Base-by-base conservation (phyloP, 1,139 yeast genomes). In the Pichia sp. region DNA sequence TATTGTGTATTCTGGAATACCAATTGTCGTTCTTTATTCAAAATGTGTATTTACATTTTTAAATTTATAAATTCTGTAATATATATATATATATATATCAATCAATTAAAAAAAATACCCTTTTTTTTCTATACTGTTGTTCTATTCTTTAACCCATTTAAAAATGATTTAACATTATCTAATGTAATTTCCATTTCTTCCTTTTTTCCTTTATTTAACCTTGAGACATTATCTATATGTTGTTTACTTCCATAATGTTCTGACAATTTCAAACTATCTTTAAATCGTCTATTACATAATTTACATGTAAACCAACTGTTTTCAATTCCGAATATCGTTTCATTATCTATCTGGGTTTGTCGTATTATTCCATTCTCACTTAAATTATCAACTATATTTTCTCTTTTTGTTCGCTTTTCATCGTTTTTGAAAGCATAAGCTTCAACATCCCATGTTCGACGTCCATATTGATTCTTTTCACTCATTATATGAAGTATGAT, bases 291-390 rank as follows among this genome's bases (percentile, higher is more conserved):
- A 56, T 83, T 79, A 64, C 97, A 90, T 3, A 79, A 67, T 10
- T 84, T 85, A 65, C 97, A 90, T 56, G 77, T 76, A 64, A 89
- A 89, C 9, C 96, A 96, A 56, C 79, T 84, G 55, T 81, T 74
- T 2, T 78, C 68, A 5, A 72, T 70, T 2, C 50, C 51, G 34
- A 49, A 49, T n/a, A 9, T 18, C 9, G 4, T 27, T 7, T 11
- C 44, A 8, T 67, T 65, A 32, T 68, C 61, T 10, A 26, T 35
- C n/a, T 35, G 27, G 5, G 27, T 4, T 7, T 37, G 40, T 11
- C n/a, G 27, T 2, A 37, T 4, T 37, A 37, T 10, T 28, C 31
- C 31, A n/a, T 37, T 11, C 26, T n/a, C 10, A n/a, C 31, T 6
- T 7, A 37, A 5, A 26, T 30, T 34, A 31, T 29, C 43, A 25